Evolutionary conservation across 1,284 basidiomycete genomes (phyloP), one percentile per base, ranked within the genome.

Genomic region (Cryptococcus sp.): DNA sequence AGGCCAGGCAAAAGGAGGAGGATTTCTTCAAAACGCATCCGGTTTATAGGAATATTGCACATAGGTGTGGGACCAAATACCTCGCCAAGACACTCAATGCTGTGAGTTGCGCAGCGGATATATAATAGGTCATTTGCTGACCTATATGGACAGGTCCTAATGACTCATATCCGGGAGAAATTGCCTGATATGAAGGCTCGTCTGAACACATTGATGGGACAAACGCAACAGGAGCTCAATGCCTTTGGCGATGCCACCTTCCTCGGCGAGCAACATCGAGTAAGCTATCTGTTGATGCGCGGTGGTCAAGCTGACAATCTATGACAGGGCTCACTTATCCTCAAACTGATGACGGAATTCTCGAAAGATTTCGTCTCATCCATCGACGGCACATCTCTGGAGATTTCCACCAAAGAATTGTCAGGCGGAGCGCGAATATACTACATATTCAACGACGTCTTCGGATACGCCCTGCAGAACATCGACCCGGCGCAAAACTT

Each of bases 151-250:
- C 48, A 92, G 89, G 94, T 97, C 42, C 81, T 99, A 60, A 89
- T 99, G 86, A 92, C 91, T 78, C 96, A 99, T 78, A 99, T 99
- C 68, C 87, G 96, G 56, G 96, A 99, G 74, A 98, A 99, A 80
- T 83, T 99, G 42, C 96, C 96, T 0, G 96, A 99, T 78, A 99
- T 99, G 96, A 99, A 99, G 79, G 96, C 96, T 15, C 85, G 94
- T 19, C 81, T 99, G 64, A 99, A 99, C 77, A 99, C 96, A 7
- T 81, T 99, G 16, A 99, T 99, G 92, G 93, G 94, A 13, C 96
- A 99, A 80, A 93, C 96, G 5, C 94, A 98, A 77, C 96, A 99
- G 79, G 96, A 99, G 77, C 85, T 99, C 48, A 92, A 92, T 78
- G 88, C 93, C 5, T 98, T 96, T 72, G 96, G 96, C 27, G 96